Evolutionary conservation across 805 yeast species (phyloP), one percentile per base, ranked within the genome.

Genomic region (Barnettozyma siamensis): DNA sequence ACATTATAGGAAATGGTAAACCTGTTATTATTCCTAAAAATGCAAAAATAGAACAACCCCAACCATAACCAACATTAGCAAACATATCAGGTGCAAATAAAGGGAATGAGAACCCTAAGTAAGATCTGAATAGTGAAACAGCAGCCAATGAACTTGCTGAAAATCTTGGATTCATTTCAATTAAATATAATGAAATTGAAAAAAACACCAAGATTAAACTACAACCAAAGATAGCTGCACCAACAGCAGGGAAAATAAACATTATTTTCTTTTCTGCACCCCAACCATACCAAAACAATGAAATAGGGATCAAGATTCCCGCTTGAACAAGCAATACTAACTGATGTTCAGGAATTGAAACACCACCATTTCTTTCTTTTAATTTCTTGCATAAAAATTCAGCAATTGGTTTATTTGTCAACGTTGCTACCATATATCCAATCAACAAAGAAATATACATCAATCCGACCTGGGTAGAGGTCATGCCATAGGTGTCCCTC

Each of bases 281-380:
- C 88, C 88, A 82, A 11, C 87, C 88, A 51, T 75, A 79, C 77
- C 84, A 76, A 44, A 82, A 63, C 31, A 80, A 62, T 0, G 85
- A 87, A 15, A 69, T 64, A 0, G 86, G 80, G 46, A 76, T 67
- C 13, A 70, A 52, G 31, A 80, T 47, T 1, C 82, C 78, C 10
- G 73, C 63, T 13, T 65, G 58, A 44, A 76, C 64, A 31, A 79
- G 56, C 36, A 71, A 62, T 10, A 79, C 78, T 26, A 80, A 56
- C 32, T 83, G 62, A 54, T 59, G 78, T 52, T 80, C 88, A 2
- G 86, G 86, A 45, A 72, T 73, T 8, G 75, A 49, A 10, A 73
- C 72, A 6, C 83, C 84, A 19, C 64, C 64, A 47, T 77, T 76
- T 37, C 54, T 58, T 12, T 45, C 62, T 21, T 24, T 27, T 16